A percentile compares a stretch with the other conserved stretches of the same genome.
These are phyloP conservation scores for Nakazawaea wyomingensis DNA, from an alignment of 805 yeast species.

Conservation along the genomic window DNA sequence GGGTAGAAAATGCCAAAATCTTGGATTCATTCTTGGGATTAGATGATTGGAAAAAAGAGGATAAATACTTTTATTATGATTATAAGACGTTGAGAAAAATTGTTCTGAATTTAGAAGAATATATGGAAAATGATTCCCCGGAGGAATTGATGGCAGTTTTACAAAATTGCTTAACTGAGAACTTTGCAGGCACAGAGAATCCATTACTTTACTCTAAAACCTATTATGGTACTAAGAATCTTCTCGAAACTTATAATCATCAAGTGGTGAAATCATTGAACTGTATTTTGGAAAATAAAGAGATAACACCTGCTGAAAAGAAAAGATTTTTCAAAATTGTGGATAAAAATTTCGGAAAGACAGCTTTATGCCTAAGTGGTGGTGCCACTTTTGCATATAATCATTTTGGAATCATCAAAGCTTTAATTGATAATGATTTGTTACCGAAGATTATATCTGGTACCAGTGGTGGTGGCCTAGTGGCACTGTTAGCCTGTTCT, in stretches of 20 bases:
- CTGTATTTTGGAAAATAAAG: slow-evolving; percentile 32
- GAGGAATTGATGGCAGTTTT: slow-evolving; percentile 50
- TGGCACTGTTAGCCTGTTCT: slow-evolving; percentile 68
- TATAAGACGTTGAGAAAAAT: slow-evolving; percentile 52
- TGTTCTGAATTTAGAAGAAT: slow-evolving; percentile 32
- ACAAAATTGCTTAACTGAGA: slow-evolving; percentile 63
- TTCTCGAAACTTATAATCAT: slow-evolving; percentile 49
- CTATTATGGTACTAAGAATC: slow-evolving; percentile 66
- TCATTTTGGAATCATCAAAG: slow-evolving; percentile 73
- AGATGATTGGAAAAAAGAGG: slow-evolving; percentile 60
- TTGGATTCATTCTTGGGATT: slow-evolving; percentile 54
- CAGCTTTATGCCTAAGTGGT: slow-evolving; percentile 70
- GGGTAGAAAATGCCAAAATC: slow-evolving; percentile 52
- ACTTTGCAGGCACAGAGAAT: slow-evolving; percentile 77
- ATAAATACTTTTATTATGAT: slow-evolving; percentile 63
- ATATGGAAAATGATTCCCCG: slow-evolving; percentile 26
- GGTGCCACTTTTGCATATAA: slow-evolving; percentile 78
- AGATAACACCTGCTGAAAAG: slow-evolving; percentile 37
- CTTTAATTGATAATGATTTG: slow-evolving; percentile 59
- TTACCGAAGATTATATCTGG: slow-evolving; percentile 70
- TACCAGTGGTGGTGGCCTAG: slow-evolving; percentile 76
- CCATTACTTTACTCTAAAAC: slow-evolving; percentile 66
- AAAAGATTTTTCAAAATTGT: slow-evolving; percentile 49
- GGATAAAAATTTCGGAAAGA: slow-evolving; percentile 61
- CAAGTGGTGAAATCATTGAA: slow-evolving; percentile 48